These are phyloP conservation scores for Mycena kentingensis DNA, from an alignment of 768 basidiomycete genomes.

Conservation along the genomic window DNA sequence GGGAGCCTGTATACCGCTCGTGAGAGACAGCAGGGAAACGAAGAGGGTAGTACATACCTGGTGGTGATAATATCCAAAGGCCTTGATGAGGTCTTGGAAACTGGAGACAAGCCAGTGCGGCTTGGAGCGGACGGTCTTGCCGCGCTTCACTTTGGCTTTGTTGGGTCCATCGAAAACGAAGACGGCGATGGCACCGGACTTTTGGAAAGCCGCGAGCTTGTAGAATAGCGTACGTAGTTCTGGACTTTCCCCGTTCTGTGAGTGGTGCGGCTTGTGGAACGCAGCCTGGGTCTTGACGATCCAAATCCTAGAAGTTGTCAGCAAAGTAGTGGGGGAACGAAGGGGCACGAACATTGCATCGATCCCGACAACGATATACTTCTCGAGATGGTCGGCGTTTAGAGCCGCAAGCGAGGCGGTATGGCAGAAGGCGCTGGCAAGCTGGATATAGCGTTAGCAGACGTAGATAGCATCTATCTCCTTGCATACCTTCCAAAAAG, in stretches of 20 bases:
- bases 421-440: background rate
- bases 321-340: background rate
- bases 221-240: conserved; percentile 47
- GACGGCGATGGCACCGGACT: conserved; percentile 39
- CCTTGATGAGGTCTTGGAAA: conserved; percentile 35
- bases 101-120: conserved; percentile 30
- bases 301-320: conserved; percentile 10
- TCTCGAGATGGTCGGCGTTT: background rate
- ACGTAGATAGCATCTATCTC: background rate
- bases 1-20: too few species aligned
- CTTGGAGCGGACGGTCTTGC: conserved; percentile 31
- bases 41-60: too few species aligned
- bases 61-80: conserved; percentile 51
- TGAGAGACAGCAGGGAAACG: too few species aligned
- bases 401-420: background rate
- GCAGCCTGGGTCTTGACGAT: conserved; percentile 10
- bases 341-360: conserved; percentile 19
- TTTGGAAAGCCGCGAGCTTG: conserved; percentile 40
- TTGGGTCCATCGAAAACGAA: conserved; percentile 55
- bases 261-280: conserved; percentile 13
- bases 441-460: background rate
- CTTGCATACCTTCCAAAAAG: background rate
- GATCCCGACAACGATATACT: conserved; percentile 6
- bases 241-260: conserved; percentile 41
- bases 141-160: conserved; percentile 44